A percentile compares a stretch with the other conserved stretches of the same genome.
These are phyloP conservation scores for Zygotorulaspora danielsina DNA, from an alignment of 805 yeast genomes.

Conservation along the genomic window DNA sequence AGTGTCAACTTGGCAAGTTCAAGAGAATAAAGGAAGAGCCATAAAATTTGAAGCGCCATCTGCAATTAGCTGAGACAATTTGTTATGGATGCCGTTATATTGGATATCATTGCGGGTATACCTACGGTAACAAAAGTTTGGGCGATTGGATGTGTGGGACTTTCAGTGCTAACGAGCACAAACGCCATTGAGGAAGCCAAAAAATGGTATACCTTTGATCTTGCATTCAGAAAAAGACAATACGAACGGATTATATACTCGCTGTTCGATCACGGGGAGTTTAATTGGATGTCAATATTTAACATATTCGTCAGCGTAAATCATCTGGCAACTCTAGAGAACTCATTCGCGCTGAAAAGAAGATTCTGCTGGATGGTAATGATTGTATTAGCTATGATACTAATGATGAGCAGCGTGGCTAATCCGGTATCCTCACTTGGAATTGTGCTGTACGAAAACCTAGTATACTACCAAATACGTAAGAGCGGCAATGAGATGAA, in stretches of 20 bases:
- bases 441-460: conserved; percentile 26
- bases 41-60: not conserved
- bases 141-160: conserved; percentile 36
- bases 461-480: conserved; percentile 27
- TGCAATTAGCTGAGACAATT: not conserved
- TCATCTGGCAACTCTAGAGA: conserved; percentile 28
- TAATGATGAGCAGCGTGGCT: conserved; percentile 23
- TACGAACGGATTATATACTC: conserved; percentile 39
- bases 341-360: conserved; percentile 23
- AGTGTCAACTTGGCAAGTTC: too few relatives aligned
- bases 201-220: conserved; percentile 36
- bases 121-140: conserved; percentile 43
- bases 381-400: conserved; percentile 16
- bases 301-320: conserved; percentile 23
- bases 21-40: too few relatives aligned
- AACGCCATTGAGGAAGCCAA: conserved; percentile 35
- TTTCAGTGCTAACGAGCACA: conserved; percentile 35
- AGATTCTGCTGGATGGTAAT: conserved; percentile 28
- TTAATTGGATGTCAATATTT: conserved; percentile 23
- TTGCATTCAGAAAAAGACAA: conserved; percentile 39
- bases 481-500: conserved; percentile 20
- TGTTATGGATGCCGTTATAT: conserved; percentile 31
- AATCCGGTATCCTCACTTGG: conserved; percentile 32
- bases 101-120: conserved; percentile 28
- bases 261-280: conserved; percentile 38